Base-by-base conservation (phyloP, 139 green algal species). In the Volvox africanus region DNA sequence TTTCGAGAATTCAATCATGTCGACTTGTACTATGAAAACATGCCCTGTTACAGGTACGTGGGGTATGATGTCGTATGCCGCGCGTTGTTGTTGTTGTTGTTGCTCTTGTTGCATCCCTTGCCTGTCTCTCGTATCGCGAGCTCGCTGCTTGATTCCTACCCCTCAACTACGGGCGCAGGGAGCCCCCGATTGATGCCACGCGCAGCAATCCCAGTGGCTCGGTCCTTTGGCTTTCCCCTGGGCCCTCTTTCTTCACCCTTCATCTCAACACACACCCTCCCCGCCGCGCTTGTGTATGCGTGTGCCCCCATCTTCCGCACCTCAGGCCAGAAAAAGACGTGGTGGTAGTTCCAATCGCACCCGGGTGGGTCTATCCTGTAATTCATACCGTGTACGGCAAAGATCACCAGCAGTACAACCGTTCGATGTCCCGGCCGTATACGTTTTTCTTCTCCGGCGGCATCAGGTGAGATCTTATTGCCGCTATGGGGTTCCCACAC, bases 241-340 rank as follows among this genome's bases (percentile, higher is more conserved):
- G 44, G 44, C 9, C 44, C 44, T 55, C 44, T 9, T 9, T 55
- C 44, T 55, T n/a, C 44, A 14, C 44, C 44, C 9, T 55, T 5
- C 44, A 55, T 55, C 9, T 55, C 44, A 5, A 55, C 5, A 55
- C 44, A 9, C 44, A 55, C 44, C 44, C 9, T 5, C 44, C 44
- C 44, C 44, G 2, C 67, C 24, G n/a, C n/a, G n/a, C 67, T 75
- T 12, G 11, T 14, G 24, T 28, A 75, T 24, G 67, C 24, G 2
- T 28, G 9, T 28, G 9, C 22, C 24, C 22, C 67, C 67, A 75
- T 12, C 22, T 75, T 3, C 73, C 73, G 16, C 73, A 80, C 2
- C 73, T 26, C 33, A 83, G 77, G 77, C 77, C 77, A 11, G 77
- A 83, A 30, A 83, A 83, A 37, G 77, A 83, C 77, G 77, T 83